These are phyloP conservation scores for Fragaria nilgerrensis DNA, from an alignment of 306 rosid species.

Conservation along the genomic window DNA sequence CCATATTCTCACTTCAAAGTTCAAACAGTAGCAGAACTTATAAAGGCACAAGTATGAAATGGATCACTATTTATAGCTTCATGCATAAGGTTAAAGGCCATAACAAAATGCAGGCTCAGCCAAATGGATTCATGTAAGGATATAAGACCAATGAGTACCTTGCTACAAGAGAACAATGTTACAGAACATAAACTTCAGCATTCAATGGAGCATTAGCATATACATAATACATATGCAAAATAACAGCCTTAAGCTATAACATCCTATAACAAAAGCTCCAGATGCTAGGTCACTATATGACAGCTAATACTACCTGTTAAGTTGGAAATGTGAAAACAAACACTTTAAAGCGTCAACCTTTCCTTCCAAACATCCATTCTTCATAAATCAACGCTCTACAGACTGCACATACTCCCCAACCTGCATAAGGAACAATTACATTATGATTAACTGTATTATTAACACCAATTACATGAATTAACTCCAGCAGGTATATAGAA, in stretches of 20 bases:
- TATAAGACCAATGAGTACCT: not conserved
- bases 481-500: not conserved
- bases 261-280: not conserved
- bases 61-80: not conserved
- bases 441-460: not conserved
- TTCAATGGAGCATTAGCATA: not conserved
- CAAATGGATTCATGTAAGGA: not conserved
- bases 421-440: not conserved
- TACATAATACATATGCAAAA: not conserved
- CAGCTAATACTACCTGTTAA: not conserved
- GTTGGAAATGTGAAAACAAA: not conserved
- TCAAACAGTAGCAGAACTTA: not conserved
- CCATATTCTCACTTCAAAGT: not conserved
- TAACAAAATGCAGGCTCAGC: not conserved
- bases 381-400: not conserved
- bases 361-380: not conserved
- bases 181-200: not conserved
- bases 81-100: not conserved
- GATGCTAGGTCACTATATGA: not conserved
- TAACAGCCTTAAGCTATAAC: not conserved
- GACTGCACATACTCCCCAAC: not conserved
- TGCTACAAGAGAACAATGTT: not conserved
- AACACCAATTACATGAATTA: not conserved
- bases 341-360: not conserved
- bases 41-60: not conserved